Evolutionary conservation across 75 land plant genomes (phyloP).

Genomic region (Pinus taeda): DNA sequence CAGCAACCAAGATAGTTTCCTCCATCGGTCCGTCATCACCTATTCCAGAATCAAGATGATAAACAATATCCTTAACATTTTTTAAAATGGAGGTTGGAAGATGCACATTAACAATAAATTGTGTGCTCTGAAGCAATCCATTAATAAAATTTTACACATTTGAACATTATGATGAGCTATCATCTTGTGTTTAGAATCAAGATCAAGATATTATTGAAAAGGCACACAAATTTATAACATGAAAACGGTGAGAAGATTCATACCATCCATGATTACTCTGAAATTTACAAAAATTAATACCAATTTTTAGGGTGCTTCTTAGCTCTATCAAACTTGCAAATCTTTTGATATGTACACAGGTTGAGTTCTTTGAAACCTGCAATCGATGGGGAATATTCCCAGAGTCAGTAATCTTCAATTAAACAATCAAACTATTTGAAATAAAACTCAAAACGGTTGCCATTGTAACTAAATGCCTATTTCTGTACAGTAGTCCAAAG

Average conservation of each 20-base stretch:
- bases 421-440: neutral
- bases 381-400: neutral
- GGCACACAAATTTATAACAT: neutral
- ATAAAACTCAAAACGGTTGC: neutral
- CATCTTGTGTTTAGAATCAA: neutral
- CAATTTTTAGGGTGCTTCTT: neutral
- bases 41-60: slow-evolving; percentile 23
- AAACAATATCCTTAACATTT: neutral
- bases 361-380: neutral
- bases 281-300: neutral
- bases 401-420: neutral
- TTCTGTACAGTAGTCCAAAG: too few species aligned
- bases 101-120: neutral
- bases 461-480: too few species aligned
- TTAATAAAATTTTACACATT: neutral
- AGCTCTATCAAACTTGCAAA: neutral
- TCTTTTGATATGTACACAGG: too few species aligned
- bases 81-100: neutral
- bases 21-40: slow-evolving; percentile 60
- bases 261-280: slow-evolving; percentile 5
- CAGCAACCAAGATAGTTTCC: slow-evolving; percentile 84
- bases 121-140: neutral
- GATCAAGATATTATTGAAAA: too few species aligned
- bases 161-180: neutral
- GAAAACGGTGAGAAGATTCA: neutral